phyloP scores from a whole-genome alignment of 176 grass and related monocot species.

The Cenchrus fungigraminus region DNA sequence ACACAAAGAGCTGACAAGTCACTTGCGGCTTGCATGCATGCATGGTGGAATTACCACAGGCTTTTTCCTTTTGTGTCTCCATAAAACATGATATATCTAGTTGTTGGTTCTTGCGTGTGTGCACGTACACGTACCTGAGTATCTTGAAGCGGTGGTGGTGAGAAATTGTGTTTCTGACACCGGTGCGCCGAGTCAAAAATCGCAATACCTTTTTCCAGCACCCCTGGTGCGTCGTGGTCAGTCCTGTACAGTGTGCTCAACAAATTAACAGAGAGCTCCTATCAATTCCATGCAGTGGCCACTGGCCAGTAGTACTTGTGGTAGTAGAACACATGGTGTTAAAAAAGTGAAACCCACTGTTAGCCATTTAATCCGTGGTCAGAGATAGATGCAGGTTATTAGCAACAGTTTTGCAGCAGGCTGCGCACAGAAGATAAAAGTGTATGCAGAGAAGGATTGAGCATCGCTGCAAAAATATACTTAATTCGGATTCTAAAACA shows the following conservation, averaged over 20 bases:
- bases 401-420: not conserved
- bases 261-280: conserved; percentile 34
- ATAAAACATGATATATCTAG: no score
- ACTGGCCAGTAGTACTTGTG: not conserved
- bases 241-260: conserved; percentile 29
- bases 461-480: no score
- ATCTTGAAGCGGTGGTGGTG: conserved; percentile 37
- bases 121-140: conserved; percentile 43
- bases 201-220: conserved; percentile 24
- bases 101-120: not conserved
- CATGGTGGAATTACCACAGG: no score
- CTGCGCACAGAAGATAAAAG: not conserved
- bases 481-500: not conserved
- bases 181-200: conserved; percentile 44
- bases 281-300: conserved; percentile 21
- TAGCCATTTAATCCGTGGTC: conserved; percentile 7
- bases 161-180: conserved; percentile 42
- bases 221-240: conserved; percentile 21
- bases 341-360: conserved; percentile 17
- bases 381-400: conserved; percentile 25
- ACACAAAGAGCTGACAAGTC: no score
- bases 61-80: no score
- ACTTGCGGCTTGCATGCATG: not conserved
- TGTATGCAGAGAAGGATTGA: no score
- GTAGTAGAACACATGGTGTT: not conserved